phyloP scores from a whole-genome alignment of 2,329 filamentous ascomycete species.

The Aureobasidium sp. region DNA sequence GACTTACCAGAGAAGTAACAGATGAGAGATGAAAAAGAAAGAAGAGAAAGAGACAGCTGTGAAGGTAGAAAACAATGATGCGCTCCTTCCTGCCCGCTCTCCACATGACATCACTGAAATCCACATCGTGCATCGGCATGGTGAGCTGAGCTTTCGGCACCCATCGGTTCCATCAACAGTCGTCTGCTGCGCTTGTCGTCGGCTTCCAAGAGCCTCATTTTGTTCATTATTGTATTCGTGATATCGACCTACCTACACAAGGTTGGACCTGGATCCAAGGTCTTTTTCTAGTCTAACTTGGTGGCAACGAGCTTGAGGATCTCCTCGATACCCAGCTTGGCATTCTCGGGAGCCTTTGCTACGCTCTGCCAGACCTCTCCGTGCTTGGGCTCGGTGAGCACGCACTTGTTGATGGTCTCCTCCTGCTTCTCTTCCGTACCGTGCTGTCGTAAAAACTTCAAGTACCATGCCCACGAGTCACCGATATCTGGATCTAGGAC shows the following conservation, averaged over 20 bases:
- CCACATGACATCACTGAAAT: constrained; percentile 3
- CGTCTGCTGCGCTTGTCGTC: constrained; percentile 5
- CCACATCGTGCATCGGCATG: background rate
- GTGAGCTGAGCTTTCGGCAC: background rate
- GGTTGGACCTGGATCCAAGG: background rate
- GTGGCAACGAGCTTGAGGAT: constrained; percentile 71
- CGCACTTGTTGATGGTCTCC: constrained; percentile 76
- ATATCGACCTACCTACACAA: background rate
- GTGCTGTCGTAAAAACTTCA: constrained; percentile 85
- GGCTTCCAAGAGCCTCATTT: background rate
- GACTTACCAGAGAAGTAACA: constrained; percentile 10
- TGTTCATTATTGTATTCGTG: constrained; percentile 4
- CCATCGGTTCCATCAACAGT: background rate
- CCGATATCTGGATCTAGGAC: constrained; percentile 79
- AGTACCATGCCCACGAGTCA: constrained; percentile 98
- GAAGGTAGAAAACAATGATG: constrained; percentile 17
- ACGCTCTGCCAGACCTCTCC: constrained; percentile 87
- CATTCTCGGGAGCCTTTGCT: constrained; percentile 79
- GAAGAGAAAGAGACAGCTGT: constrained; percentile 12
- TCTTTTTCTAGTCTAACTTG: constrained; percentile 36
- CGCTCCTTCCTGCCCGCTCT: background rate
- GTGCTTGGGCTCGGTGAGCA: constrained; percentile 78
- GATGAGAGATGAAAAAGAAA: constrained; percentile 8
- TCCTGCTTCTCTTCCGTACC: constrained; percentile 87
- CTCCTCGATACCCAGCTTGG: constrained; percentile 67